A percentile compares a stretch with the other conserved stretches of the same genome.
phyloP scores from a whole-genome alignment of 2,329 filamentous ascomycete genomes.

The Septoria petroselini region DNA sequence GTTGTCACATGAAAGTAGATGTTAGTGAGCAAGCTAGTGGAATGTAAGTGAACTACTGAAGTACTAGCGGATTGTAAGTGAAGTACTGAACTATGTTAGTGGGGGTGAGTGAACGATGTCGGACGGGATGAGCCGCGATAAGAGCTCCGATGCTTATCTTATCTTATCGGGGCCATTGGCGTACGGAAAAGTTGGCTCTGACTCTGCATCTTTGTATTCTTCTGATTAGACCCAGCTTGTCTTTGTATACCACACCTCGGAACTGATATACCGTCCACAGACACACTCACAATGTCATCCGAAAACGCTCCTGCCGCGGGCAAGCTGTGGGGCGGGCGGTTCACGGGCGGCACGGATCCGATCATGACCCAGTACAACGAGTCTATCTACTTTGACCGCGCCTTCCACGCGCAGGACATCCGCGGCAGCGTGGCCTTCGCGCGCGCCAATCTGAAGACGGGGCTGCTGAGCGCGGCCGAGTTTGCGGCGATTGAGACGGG shows the following conservation, averaged over 20 bases:
- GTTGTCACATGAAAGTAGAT: slow-evolving; percentile 19
- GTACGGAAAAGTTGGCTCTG: slow-evolving; percentile 10
- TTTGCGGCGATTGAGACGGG: slow-evolving; percentile 72
- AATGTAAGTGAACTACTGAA: neutral
- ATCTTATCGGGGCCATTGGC: neutral
- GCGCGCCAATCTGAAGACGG: slow-evolving; percentile 70
- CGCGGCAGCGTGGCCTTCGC: slow-evolving; percentile 77
- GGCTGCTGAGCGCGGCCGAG: slow-evolving; percentile 70
- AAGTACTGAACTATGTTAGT: no score
- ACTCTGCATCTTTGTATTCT: no score
- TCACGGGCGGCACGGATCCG: slow-evolving; percentile 72
- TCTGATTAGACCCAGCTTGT: no score
- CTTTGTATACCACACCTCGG: neutral
- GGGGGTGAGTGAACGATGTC: no score
- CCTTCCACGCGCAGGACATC: slow-evolving; percentile 77
- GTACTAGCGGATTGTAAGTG: no score
- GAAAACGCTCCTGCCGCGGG: slow-evolving; percentile 27
- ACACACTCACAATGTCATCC: slow-evolving; percentile 19
- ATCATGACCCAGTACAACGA: slow-evolving; percentile 85
- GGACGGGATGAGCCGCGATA: neutral
- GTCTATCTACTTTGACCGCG: slow-evolving; percentile 73
- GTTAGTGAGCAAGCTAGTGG: slow-evolving; percentile 5
- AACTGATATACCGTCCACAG: neutral
- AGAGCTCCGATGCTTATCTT: no score
- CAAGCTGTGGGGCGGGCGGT: slow-evolving; percentile 62